Evolutionary conservation across 2,329 filamentous ascomycete species (phyloP).

Genomic region (Teratosphaeria pseudoeucalypti): DNA sequence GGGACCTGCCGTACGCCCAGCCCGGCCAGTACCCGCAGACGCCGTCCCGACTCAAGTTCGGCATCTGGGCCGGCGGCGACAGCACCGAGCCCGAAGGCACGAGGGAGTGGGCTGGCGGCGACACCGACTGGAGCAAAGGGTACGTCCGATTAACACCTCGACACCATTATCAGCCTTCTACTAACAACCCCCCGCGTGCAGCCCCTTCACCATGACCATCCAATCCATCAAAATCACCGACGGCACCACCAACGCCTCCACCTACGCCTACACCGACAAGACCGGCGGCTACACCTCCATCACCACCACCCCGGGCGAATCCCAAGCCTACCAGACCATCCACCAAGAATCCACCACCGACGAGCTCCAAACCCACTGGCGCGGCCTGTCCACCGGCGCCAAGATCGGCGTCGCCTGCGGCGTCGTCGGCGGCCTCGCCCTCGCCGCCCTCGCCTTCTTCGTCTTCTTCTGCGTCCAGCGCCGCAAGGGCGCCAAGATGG

Average conservation of each 20-base stretch:
- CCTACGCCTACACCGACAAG: slow-evolving; percentile 31
- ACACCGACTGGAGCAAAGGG: slow-evolving; percentile 23
- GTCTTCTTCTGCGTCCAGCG: slow-evolving; percentile 43
- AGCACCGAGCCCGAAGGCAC: slow-evolving; percentile 47
- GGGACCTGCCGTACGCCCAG: slow-evolving; percentile 44
- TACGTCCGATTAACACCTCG: no score
- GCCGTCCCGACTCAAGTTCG: slow-evolving; percentile 58
- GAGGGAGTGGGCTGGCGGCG: slow-evolving; percentile 29
- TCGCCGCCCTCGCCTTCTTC: slow-evolving; percentile 24
- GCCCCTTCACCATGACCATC: slow-evolving; percentile 28
- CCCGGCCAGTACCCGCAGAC: slow-evolving; percentile 56
- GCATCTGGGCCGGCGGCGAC: slow-evolving; percentile 85
- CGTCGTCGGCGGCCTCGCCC: slow-evolving; percentile 31
- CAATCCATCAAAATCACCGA: slow-evolving; percentile 26
- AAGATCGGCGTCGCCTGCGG: slow-evolving; percentile 40
- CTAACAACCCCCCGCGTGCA: background rate
- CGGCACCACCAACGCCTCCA: slow-evolving; percentile 24
- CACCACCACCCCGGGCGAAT: slow-evolving; percentile 28
- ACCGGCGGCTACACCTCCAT: slow-evolving; percentile 35
- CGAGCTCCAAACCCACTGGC: slow-evolving; percentile 33
- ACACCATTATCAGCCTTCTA: background rate
- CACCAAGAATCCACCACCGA: slow-evolving; percentile 34
- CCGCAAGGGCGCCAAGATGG: slow-evolving; percentile 39
- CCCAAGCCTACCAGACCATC: slow-evolving; percentile 18
- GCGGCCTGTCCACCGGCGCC: slow-evolving; percentile 33